Base-by-base conservation (phyloP, 805 yeast species). In the Brettanomyces sp. region DNA sequence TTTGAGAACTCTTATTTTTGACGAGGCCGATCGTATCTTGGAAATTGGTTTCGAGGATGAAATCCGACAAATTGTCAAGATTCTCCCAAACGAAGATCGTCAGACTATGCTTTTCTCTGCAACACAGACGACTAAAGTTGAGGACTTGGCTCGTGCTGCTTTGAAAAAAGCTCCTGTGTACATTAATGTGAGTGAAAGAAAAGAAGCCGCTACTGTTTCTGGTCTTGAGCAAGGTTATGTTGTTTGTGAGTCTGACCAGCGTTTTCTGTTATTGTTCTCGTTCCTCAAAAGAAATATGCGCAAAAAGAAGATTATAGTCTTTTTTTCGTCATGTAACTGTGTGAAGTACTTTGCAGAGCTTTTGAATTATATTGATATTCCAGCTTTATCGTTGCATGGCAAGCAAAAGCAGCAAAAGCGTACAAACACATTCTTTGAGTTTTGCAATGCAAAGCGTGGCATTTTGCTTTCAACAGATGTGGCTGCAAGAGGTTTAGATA, bases 31-130 rank as follows among this genome's bases (percentile, higher is more conserved):
- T 65, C 80, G 99, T 68, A 93, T 93, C 56, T 73, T 93, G 61
- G 99, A 95, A 65, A 89, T 90, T 59, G 99, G 99, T 51, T 93
- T 93, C 69, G 99, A 93, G 70, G 98, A 95, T 56, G 99, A 93
- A 71, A 93, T 93, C 98, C 85, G 77, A 64, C 98, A 93, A 67
- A 93, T 93, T 60, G 87, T 93, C 59, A 87, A 83, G 66, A 87
- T 95, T 52, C 72, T 93, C 58, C 99, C 99, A 40, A 84, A 79
- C 50, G 91, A 88, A 54, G 90, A 84, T 53, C 83, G 99, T 68
- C 99, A 93, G 66, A 76, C 95, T 37, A 91, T 93, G 98, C 70
- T 93, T 52, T 93, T 93, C 63, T 91, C 98, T n/a, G 99, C 99
- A 42, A 93, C 99, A 1, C 99, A 93, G 67, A 93, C 99, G 30